phyloP scores from a whole-genome alignment of 108 stramenopile species.

The Epipyxis sp. region DNA sequence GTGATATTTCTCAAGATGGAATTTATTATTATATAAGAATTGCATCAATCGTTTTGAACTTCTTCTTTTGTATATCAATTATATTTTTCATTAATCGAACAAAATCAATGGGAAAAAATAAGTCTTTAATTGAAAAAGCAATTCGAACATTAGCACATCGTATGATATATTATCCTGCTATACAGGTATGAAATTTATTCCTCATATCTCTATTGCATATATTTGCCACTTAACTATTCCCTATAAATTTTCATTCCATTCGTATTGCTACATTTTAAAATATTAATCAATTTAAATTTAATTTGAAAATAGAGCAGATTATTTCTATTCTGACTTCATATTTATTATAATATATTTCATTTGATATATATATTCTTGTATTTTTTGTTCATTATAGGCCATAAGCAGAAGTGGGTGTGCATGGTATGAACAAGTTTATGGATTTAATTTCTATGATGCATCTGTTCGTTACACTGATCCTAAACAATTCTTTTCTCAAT shows the following conservation, averaged over 20 bases:
- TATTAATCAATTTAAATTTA: too few species aligned
- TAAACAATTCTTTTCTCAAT: background rate
- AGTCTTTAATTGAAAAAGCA: background rate
- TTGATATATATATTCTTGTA: too few species aligned
- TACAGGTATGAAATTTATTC: too few species aligned
- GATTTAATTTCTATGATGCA: background rate
- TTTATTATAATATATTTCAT: too few species aligned
- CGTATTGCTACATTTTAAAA: too few species aligned
- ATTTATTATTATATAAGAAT: background rate
- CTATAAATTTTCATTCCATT: too few species aligned
- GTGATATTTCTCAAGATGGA: too few species aligned
- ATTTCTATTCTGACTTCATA: too few species aligned
- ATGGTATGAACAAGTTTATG: constrained; percentile 9
- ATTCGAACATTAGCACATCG: background rate
- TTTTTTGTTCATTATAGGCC: too few species aligned
- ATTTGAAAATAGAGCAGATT: too few species aligned
- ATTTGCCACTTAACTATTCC: too few species aligned
- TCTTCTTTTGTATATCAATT: background rate
- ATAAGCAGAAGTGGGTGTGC: background rate
- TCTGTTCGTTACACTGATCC: background rate
- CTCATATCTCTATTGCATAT: too few species aligned
- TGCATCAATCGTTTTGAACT: constrained; percentile 2
- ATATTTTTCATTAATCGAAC: background rate
- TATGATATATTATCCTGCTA: background rate
- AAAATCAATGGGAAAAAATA: background rate